Conservation (phyloP, 176 grass and related monocot species). For the Eleusine indica region DNA sequence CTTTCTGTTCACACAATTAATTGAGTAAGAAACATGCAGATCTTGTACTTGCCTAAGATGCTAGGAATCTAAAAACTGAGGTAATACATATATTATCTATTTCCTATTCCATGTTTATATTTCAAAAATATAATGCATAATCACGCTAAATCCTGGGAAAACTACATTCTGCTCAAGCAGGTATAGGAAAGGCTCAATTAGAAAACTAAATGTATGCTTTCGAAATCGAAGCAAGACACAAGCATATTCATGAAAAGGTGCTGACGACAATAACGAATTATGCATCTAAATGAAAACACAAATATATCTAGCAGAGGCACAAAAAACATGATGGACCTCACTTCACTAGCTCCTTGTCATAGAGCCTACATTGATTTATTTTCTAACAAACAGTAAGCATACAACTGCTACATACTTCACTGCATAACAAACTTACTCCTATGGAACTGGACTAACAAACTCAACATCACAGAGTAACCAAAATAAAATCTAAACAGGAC, state of each 20-base stretch:
- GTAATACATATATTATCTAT: background rate
- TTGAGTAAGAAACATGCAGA: background rate
- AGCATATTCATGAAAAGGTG: background rate
- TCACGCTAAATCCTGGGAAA: background rate
- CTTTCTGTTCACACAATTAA: constrained; percentile 10
- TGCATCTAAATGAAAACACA: background rate
- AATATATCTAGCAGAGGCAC: background rate
- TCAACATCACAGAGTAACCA: constrained; percentile 16
- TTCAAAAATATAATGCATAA: background rate
- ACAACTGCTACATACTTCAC: background rate
- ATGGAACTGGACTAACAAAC: background rate
- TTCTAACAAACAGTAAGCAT: background rate
- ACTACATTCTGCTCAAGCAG: background rate
- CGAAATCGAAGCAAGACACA: background rate
- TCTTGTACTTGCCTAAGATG: background rate
- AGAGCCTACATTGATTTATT: background rate
- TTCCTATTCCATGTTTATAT: background rate
- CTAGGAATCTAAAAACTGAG: background rate
- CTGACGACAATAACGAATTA: background rate
- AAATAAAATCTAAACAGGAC: constrained; percentile 12
- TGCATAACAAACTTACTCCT: background rate
- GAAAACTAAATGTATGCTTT: background rate
- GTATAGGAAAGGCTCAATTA: background rate
- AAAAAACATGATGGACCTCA: background rate
- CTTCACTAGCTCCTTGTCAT: background rate